Conservation (phyloP, 2,329 filamentous ascomycete genomes). For the Nemania sp. region DNA sequence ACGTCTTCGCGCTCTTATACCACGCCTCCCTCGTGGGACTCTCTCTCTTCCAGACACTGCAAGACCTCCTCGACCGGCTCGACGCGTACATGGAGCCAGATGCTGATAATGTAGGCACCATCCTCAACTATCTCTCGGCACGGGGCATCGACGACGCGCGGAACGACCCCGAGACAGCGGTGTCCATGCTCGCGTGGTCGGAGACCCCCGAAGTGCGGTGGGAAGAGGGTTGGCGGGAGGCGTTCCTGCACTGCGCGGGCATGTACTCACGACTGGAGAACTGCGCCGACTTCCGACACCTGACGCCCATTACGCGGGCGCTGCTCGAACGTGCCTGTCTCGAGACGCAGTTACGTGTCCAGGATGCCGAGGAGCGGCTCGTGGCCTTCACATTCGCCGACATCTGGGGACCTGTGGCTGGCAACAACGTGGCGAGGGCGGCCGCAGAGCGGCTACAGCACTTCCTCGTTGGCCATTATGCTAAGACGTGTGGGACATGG, state of each 20-base stretch:
- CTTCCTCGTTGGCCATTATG: constrained; percentile 71
- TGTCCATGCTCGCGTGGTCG: constrained; percentile 73
- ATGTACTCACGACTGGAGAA: constrained; percentile 68
- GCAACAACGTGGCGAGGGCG: constrained; percentile 59
- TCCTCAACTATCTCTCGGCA: constrained; percentile 70
- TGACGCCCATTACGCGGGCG: constrained; percentile 72
- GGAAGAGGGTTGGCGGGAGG: constrained; percentile 75
- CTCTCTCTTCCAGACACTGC: constrained; percentile 72
- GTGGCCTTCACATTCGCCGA: constrained; percentile 69
- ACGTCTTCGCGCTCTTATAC: constrained; percentile 75
- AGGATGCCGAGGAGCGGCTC: constrained; percentile 72
- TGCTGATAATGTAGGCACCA: constrained; percentile 67
- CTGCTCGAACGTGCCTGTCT: constrained; percentile 72
- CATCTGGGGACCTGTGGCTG: constrained; percentile 63
- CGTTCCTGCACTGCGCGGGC: constrained; percentile 74
- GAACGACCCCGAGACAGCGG: constrained; percentile 68
- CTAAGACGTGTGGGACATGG: constrained; percentile 69
- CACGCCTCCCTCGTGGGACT: constrained; percentile 73
- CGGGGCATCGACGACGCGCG: constrained; percentile 74
- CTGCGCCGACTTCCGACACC: constrained; percentile 66
- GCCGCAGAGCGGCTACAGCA: constrained; percentile 70
- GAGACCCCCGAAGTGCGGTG: constrained; percentile 72
- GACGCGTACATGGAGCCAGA: constrained; percentile 68
- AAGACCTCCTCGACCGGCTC: constrained; percentile 71
- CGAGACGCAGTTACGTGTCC: constrained; percentile 71